Percentiles rank a stretch among this genome's conserved stretches.
Evolutionary conservation across 78 protist species (phyloP).

Genomic region (Cavenderia fasciculata): DNA sequence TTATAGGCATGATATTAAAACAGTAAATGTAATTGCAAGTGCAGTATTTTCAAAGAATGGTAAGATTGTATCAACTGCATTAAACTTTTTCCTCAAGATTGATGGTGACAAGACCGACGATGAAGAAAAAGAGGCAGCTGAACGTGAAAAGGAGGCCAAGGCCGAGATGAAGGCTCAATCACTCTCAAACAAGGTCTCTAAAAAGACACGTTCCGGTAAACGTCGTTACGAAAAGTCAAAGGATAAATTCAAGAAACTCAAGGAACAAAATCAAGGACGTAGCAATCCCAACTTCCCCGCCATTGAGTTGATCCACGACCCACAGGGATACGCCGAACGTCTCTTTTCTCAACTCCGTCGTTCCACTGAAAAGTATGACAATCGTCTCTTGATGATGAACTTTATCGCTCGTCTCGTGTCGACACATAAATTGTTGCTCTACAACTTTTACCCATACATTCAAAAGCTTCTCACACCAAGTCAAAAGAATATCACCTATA

Average conservation of each 20-base stretch:
- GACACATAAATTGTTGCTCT: constrained; percentile 86
- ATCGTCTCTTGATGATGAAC: constrained; percentile 85
- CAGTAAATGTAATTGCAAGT: constrained; percentile 90
- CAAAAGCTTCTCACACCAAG: constrained; percentile 88
- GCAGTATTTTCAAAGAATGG: constrained; percentile 84
- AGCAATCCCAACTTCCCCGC: constrained; percentile 72
- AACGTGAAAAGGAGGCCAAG: constrained; percentile 24
- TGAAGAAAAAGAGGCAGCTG: constrained; percentile 22
- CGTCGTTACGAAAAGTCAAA: constrained; percentile 48
- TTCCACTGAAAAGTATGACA: constrained; percentile 82
- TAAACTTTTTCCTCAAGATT: constrained; percentile 85
- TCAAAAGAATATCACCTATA: constrained; percentile 87
- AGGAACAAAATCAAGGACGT: constrained; percentile 14
- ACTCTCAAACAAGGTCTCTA: constrained; percentile 38
- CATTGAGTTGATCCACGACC: constrained; percentile 90
- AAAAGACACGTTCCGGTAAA: constrained; percentile 37
- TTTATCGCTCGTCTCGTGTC: constrained; percentile 86
- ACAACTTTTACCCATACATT: constrained; percentile 90
- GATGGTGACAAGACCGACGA: constrained; percentile 73
- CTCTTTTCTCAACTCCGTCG: constrained; percentile 72
- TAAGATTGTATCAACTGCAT: constrained; percentile 78
- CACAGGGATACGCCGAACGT: constrained; percentile 88
- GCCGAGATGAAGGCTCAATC: neutral
- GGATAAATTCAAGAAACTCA: constrained; percentile 27
- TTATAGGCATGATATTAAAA: constrained; percentile 81